A percentile compares a stretch with the other conserved stretches of the same genome.
phyloP scores from a whole-genome alignment of 2,329 filamentous ascomycete species.

The Trichoderma harzianum region DNA sequence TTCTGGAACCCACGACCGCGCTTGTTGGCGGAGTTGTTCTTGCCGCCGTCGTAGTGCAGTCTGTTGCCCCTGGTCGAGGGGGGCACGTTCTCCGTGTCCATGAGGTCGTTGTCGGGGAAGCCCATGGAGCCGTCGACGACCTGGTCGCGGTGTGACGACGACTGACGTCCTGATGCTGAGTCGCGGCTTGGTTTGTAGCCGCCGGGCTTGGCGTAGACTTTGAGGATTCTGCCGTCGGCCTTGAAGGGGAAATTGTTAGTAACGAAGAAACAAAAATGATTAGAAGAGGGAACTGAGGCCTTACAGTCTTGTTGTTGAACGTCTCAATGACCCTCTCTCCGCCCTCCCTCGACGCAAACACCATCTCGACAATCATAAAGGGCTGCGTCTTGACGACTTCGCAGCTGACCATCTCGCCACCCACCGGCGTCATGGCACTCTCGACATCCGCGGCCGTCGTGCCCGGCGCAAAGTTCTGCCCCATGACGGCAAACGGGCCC shows the following conservation, averaged over 20 bases:
- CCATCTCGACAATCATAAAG: conserved; percentile 73
- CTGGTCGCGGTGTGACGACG: conserved; percentile 32
- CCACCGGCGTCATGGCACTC: conserved; percentile 74
- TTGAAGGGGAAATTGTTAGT: conserved; percentile 25
- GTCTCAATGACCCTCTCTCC: conserved; percentile 71
- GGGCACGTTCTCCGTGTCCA: conserved; percentile 31
- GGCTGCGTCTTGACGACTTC: conserved; percentile 64
- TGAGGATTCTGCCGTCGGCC: conserved; percentile 72
- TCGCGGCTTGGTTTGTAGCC: conserved; percentile 51
- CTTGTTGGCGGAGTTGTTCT: conserved; percentile 27
- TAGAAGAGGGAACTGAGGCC: conserved; percentile 27
- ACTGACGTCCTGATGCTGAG: conserved; percentile 28
- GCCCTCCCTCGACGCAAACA: conserved; percentile 68
- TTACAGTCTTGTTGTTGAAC: conserved; percentile 75
- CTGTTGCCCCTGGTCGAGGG: conserved; percentile 30
- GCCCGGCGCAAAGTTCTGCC: conserved; percentile 77
- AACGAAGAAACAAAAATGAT: neutral
- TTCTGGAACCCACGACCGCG: conserved; percentile 29
- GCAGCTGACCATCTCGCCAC: conserved; percentile 65
- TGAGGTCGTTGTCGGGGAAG: conserved; percentile 48
- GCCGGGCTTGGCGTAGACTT: conserved; percentile 67
- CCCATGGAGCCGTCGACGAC: conserved; percentile 54
- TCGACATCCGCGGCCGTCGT: conserved; percentile 81
- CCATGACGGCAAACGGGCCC: conserved; percentile 68
- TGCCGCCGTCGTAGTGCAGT: conserved; percentile 41